Conservation (phyloP, 306 rosid genomes). For the Geum urbanum region DNA sequence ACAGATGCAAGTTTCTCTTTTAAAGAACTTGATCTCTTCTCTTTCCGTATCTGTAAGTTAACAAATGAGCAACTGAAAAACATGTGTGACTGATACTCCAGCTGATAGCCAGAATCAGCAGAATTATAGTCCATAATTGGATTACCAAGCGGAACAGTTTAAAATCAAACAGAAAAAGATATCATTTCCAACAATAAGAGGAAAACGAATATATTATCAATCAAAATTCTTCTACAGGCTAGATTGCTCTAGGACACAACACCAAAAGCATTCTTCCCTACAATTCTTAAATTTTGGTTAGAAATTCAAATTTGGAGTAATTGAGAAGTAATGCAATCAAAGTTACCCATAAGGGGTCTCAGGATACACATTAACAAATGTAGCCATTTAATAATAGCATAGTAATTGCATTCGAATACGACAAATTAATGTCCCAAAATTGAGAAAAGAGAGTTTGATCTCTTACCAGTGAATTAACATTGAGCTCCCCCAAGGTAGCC, state of each 20-base stretch:
- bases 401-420: background rate
- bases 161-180: background rate
- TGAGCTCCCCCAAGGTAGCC: conserved; percentile 92
- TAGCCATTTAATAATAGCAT: background rate
- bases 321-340: background rate
- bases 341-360: background rate
- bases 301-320: background rate
- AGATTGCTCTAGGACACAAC: background rate
- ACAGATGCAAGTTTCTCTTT: conserved; percentile 85
- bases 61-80: conserved; percentile 23
- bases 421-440: background rate
- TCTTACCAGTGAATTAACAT: conserved; percentile 67
- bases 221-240: background rate
- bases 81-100: background rate
- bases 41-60: conserved; percentile 51
- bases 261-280: background rate
- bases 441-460: background rate
- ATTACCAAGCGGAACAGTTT: background rate
- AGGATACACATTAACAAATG: background rate
- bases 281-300: background rate
- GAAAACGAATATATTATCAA: background rate
- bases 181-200: background rate
- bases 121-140: too few relatives aligned
- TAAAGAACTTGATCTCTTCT: conserved; percentile 67
- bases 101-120: background rate